These are phyloP conservation scores for Stagonosporopsis cucurbitacearum DNA, from an alignment of 2,329 filamentous ascomycete species.

Conservation along the genomic window DNA sequence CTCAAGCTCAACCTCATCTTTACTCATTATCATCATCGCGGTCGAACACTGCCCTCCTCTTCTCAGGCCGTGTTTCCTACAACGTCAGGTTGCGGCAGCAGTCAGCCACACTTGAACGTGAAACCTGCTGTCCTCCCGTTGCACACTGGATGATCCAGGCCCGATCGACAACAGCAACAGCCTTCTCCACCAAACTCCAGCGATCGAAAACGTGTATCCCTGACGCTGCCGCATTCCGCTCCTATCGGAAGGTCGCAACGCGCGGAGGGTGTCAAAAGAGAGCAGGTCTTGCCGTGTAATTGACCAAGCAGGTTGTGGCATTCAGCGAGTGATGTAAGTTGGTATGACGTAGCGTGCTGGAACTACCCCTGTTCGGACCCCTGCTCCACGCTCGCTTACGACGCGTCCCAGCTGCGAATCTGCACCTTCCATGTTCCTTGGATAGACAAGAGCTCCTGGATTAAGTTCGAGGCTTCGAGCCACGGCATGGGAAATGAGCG, in stretches of 20 bases:
- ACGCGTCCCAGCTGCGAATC: slow-evolving; percentile 12
- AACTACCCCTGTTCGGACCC: slow-evolving; percentile 14
- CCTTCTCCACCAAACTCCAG: slow-evolving; percentile 20
- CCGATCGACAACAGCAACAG: slow-evolving; percentile 38
- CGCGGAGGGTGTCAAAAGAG: slow-evolving; percentile 15
- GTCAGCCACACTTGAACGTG: slow-evolving; percentile 7
- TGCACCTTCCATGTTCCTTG: slow-evolving; percentile 17
- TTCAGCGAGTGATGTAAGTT: slow-evolving; percentile 12
- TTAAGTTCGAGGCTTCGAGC: slow-evolving; percentile 14
- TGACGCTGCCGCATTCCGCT: slow-evolving; percentile 21
- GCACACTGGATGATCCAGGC: slow-evolving; percentile 27
- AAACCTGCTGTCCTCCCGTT: slow-evolving; percentile 15
- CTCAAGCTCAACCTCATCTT: background rate
- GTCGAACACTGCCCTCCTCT: background rate
- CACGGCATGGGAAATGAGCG: slow-evolving; percentile 13
- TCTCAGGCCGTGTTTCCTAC: background rate
- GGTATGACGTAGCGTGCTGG: slow-evolving; percentile 29
- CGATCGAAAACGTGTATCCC: slow-evolving; percentile 19
- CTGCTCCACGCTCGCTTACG: slow-evolving; percentile 24
- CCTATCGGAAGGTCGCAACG: slow-evolving; percentile 27
- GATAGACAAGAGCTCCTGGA: slow-evolving; percentile 2
- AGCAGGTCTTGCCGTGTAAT: slow-evolving; percentile 26
- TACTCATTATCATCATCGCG: background rate
- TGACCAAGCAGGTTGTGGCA: slow-evolving; percentile 31
- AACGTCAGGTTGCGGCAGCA: background rate